Percentiles rank a stretch among this genome's conserved stretches.
Evolutionary conservation across 2,329 filamentous ascomycete genomes (phyloP).

Genomic region (Ophiostoma tasmaniense): DNA sequence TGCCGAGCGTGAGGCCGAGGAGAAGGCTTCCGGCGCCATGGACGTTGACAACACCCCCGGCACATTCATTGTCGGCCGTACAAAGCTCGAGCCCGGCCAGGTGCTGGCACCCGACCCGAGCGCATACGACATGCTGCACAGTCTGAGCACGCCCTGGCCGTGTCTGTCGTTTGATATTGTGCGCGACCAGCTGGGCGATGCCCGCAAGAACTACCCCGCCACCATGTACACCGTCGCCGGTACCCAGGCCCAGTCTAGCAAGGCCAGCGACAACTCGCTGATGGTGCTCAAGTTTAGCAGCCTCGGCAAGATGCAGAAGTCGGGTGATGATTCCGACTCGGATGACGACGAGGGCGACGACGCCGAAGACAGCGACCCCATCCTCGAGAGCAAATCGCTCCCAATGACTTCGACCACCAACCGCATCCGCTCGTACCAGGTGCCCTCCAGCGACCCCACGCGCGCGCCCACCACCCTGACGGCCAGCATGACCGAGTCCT

Average conservation of each 20-base stretch:
- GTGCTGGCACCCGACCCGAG: conserved; percentile 82
- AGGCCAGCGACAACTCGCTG: conserved; percentile 79
- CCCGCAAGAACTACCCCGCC: conserved; percentile 85
- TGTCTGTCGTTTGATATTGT: conserved; percentile 94
- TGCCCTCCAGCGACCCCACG: conserved; percentile 59
- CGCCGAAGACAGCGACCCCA: conserved; percentile 73
- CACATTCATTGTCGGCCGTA: conserved; percentile 91
- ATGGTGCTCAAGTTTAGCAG: conserved; percentile 96
- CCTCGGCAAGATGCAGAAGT: conserved; percentile 61
- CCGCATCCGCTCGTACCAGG: conserved; percentile 81
- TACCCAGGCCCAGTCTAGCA: conserved; percentile 74
- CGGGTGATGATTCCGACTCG: conserved; percentile 58
- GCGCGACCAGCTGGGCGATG: conserved; percentile 75
- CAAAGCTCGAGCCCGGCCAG: conserved; percentile 84
- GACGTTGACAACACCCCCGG: conserved; percentile 69
- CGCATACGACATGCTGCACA: conserved; percentile 98
- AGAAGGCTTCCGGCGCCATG: conserved; percentile 69
- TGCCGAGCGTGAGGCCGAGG: conserved; percentile 83
- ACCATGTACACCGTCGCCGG: conserved; percentile 93
- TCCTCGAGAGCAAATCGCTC: conserved; percentile 86
- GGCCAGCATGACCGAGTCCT: conserved; percentile 86
- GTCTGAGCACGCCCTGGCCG: conserved; percentile 87
- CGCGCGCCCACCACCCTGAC: conserved; percentile 73
- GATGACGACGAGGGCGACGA: conserved; percentile 55
- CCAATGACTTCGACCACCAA: conserved; percentile 84